Percentiles rank a stretch among this genome's conserved stretches.
Evolutionary conservation across 1,139 yeast genomes (phyloP).

Genomic region (Suhomyces kunorum): DNA sequence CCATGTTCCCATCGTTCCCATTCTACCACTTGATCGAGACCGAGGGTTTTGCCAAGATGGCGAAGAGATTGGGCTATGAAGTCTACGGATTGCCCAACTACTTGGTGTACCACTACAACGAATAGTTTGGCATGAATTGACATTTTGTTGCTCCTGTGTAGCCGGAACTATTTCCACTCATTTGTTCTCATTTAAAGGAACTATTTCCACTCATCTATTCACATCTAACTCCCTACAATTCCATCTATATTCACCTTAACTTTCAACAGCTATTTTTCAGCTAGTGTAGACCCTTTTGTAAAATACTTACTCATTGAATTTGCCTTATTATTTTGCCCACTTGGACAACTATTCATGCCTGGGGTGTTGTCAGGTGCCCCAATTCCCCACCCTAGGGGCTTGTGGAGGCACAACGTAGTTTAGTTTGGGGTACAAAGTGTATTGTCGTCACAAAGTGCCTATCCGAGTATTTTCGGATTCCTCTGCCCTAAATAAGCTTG

Average conservation of each 20-base stretch:
- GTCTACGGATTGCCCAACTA: slow-evolving; percentile 93
- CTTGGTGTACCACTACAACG: slow-evolving; percentile 82
- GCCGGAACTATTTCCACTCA: too few species aligned
- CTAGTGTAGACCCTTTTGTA: too few species aligned
- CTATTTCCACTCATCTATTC: too few species aligned
- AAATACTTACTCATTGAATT: too few species aligned
- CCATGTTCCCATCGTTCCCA: slow-evolving; percentile 98
- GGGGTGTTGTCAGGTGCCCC: not conserved
- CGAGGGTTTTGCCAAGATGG: slow-evolving; percentile 98
- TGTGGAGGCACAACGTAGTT: not conserved
- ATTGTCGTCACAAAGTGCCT: not conserved
- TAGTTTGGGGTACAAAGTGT: not conserved
- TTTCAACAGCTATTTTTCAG: too few species aligned
- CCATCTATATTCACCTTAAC: too few species aligned
- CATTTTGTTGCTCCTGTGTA: too few species aligned
- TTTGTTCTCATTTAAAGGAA: too few species aligned
- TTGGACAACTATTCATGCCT: too few species aligned
- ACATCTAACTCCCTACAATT: too few species aligned
- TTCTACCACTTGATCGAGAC: slow-evolving; percentile 96
- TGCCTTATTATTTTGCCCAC: too few species aligned
- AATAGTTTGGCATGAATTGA: slow-evolving; percentile 30
- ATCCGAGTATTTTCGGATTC: not conserved
- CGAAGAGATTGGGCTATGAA: slow-evolving; percentile 87
- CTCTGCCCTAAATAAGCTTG: not conserved
- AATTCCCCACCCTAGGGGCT: not conserved